Percentiles rank a stretch among this genome's conserved stretches.
These are phyloP conservation scores for Pseudocercospora fuligena DNA, from an alignment of 2,329 filamentous ascomycete genomes.

Conservation along the genomic window DNA sequence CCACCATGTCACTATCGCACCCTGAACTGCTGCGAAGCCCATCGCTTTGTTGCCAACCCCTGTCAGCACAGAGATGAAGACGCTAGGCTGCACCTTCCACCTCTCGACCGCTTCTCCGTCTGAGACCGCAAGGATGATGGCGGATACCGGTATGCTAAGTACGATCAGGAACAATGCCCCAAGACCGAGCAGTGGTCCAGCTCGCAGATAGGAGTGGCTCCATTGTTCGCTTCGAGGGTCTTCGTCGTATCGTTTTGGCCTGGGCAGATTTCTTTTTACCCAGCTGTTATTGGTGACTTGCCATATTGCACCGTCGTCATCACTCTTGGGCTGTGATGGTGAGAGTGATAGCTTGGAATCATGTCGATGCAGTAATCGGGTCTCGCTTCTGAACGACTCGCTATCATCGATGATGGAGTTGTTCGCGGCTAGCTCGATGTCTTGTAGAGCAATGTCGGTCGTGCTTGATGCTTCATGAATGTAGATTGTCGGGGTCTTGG, in stretches of 20 bases:
- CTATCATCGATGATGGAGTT: neutral
- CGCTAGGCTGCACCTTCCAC: slow-evolving; percentile 16
- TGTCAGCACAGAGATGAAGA: slow-evolving; percentile 15
- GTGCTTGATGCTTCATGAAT: neutral
- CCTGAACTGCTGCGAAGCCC: slow-evolving; percentile 15
- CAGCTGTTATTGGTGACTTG: neutral
- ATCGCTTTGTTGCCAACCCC: slow-evolving; percentile 20
- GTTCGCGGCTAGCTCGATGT: neutral
- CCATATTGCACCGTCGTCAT: neutral
- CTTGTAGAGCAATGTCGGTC: neutral
- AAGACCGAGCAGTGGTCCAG: slow-evolving; percentile 12
- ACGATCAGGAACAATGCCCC: neutral
- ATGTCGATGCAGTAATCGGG: neutral
- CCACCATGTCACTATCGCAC: slow-evolving; percentile 19
- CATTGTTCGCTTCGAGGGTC: neutral
- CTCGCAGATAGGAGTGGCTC: slow-evolving; percentile 4
- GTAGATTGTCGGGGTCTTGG: neutral
- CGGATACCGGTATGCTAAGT: slow-evolving; percentile 14
- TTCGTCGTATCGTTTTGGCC: neutral
- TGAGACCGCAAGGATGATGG: slow-evolving; percentile 11
- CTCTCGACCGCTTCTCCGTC: slow-evolving; percentile 8
- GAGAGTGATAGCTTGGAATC: neutral
- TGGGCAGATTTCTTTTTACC: neutral
- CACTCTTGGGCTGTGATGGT: neutral
- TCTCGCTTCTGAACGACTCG: neutral